Evolutionary conservation across 2,329 filamentous ascomycete genomes (phyloP), one percentile per base, ranked within the genome.

Genomic region (Proliferodiscus dingleyae): DNA sequence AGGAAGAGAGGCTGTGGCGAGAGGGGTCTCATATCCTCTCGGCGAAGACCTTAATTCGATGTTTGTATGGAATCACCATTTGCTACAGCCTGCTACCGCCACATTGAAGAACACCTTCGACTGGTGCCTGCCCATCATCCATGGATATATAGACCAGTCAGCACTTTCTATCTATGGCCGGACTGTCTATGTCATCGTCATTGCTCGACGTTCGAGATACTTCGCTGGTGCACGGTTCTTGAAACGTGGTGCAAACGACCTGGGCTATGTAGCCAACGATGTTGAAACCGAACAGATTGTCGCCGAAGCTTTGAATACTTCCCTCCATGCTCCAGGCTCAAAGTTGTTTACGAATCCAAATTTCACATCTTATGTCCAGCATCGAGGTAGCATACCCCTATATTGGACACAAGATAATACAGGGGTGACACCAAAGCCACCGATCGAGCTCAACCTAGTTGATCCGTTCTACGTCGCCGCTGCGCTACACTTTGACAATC

Each of bases 221-320:
- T 18, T 22, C 40, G 41, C 56, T 55, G 30, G 32, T 16, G 32
- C 32, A 9, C 32, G 32, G 32, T 34, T 34, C 4, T 18, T 34
- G 16, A 34, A 34, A 15, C 32, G 32, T 34, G 32, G 32, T 11
- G 32, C 32, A 18, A 34, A 34, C 16, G 32, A 34, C 18, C 18
- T 34, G 63, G 91, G 93, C 11, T 95, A 95, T 63, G 93, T 98
- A 44, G 94, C 93, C 42, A 98, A 98, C 62, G 94, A 98, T 66
- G 93, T 98, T 19, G 94, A 98, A 68, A 97, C 93, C 1, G 93
- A 98, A 67, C 93, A 98, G 64, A 96, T 98, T 49, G 90, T 98
- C 4, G 93, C 90, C 0, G 93, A 98, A 63, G 88, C 89, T 58
- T 72, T 91, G 41, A 96, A 89, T 0, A 98, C 93, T 1, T 96